Evolutionary conservation across 805 yeast genomes (phyloP), one percentile per base, ranked within the genome.

Genomic region (Yamadazyma takamatsuzukensis): DNA sequence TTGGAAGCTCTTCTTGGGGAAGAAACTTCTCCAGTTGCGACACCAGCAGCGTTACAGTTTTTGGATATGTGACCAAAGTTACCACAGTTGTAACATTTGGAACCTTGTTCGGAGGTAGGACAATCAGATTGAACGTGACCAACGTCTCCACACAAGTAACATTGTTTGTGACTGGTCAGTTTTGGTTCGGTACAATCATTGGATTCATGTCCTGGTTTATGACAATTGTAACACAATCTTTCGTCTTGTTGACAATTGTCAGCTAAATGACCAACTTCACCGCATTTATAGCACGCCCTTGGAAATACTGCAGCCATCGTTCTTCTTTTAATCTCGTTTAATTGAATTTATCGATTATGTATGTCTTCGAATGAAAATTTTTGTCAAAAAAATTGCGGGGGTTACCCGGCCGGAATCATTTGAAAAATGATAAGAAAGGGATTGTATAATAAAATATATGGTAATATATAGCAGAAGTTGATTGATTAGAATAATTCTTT

Each of bases 121-220:
- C 97, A 88, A 57, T 88, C 95, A 32, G 83, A 67, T 61, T 83
- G 86, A 49, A 88, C 80, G 56, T 88, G 97, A 36, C 96, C 96
- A 37, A 82, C 74, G 59, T 82, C 84, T 52, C 93, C 93, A 68
- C 97, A 88, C 62, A 83, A 83, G 80, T 83, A 88, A 65, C 97
- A 88, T 62, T 88, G 88, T 65, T 88, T 88, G 60, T 77, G 77
- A 48, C 78, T 78, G 47, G 83, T 76, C 62, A 87, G 88, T 64
- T 81, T 84, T 56, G 95, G 95, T 55, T 80, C 79, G 27, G 93
- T 83, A 65, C 97, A 88, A 44, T 83, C 94, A 48, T 78, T 74
- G 34, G 93, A 84, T 63, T 85, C 89, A 63, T 86, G 96, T 44
- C 93, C 93, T 40, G 94, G 82, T 61, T 81, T 74, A 58, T 81